Base-by-base conservation (phyloP, 192 early-diverging fungal species). In the Linnemannia hyalina region DNA sequence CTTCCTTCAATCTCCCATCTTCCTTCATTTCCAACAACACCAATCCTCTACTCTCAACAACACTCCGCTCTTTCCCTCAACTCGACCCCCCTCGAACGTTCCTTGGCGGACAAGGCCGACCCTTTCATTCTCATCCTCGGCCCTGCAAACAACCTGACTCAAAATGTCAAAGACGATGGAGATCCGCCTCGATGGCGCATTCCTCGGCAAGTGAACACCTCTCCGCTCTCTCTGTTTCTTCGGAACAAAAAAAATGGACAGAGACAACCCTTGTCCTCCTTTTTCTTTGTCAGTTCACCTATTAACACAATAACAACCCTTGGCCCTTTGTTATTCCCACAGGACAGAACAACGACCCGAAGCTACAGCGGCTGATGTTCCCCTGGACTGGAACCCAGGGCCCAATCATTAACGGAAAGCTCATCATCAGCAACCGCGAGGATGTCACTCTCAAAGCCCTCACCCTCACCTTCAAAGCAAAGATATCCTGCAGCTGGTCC, bases 371-470 rank as follows among this genome's bases (percentile, higher is more conserved):
- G 26, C 40, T 85, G 41, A 80, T 85, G 78, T 85, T 72, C 49
- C 83, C 83, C 4, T 85, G 83, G 83, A 85, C 83, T 36, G 83
- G 78, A 0, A 85, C 83, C 3, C 83, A 85, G 41, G 83, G 83
- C 11, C 83, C 83, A 0, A 63, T 85, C 46, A 80, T 85, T 63
- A 80, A 75, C n/a, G 83, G 83, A 74, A 85, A 85, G 38, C 83
- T 85, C 47, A 73, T 85, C 23, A n/a, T 85, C 60, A 77, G 74
- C 29, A 68, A 80, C 55, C 60, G 68, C 23, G 83, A 85, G 57
- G 83, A 85, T 47, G 16, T 85, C n/a, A 80, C 83, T 23, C 63
- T 85, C 32, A 85, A 77, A 46, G 55, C 74, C 1, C 71, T 85
- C 20, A 74, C 77, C 2, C 78, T 85, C 23, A 85, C 74, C 54